A percentile compares a stretch with the other conserved stretches of the same genome.
Conservation (phyloP, 2,329 filamentous ascomycete genomes). For the Penicillium sp. region DNA sequence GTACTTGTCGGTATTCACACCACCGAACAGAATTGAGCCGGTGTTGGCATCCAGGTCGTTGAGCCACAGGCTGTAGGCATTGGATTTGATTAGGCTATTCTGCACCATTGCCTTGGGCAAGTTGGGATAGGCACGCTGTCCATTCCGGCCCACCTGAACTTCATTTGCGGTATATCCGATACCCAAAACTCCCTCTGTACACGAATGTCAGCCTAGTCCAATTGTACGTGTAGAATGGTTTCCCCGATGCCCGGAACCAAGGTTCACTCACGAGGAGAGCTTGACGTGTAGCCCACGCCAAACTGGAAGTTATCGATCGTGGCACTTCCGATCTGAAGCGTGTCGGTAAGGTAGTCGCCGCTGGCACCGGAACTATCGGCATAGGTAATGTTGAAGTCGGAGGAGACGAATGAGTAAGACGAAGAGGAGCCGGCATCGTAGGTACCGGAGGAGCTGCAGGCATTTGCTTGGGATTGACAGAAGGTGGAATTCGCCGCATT, state of each 20-base stretch:
- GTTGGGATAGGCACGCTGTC: slow-evolving; percentile 59
- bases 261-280: slow-evolving; percentile 39
- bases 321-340: slow-evolving; percentile 52
- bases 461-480: slow-evolving; percentile 40
- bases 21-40: slow-evolving; percentile 70
- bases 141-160: slow-evolving; percentile 47
- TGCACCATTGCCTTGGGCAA: slow-evolving; percentile 62
- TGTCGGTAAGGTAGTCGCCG: slow-evolving; percentile 78
- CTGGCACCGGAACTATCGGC: slow-evolving; percentile 71
- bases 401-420: slow-evolving; percentile 68
- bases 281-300: slow-evolving; percentile 55
- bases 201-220: neutral
- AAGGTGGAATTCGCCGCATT: slow-evolving; percentile 50
- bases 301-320: slow-evolving; percentile 53
- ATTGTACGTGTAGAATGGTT: no score
- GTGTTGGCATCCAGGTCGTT: slow-evolving; percentile 64
- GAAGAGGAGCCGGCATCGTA: slow-evolving; percentile 60
- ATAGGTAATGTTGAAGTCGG: slow-evolving; percentile 81
- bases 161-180: slow-evolving; percentile 80
- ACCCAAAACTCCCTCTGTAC: slow-evolving; percentile 69
- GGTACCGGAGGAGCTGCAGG: slow-evolving; percentile 49
- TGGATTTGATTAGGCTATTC: slow-evolving; percentile 58
- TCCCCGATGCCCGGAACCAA: neutral
- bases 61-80: slow-evolving; percentile 70
- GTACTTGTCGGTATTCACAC: slow-evolving; percentile 65